Percentiles rank a stretch among this genome's conserved stretches.
phyloP scores from a whole-genome alignment of 192 early-diverging fungal genomes.

The Chytriomyces sp. region DNA sequence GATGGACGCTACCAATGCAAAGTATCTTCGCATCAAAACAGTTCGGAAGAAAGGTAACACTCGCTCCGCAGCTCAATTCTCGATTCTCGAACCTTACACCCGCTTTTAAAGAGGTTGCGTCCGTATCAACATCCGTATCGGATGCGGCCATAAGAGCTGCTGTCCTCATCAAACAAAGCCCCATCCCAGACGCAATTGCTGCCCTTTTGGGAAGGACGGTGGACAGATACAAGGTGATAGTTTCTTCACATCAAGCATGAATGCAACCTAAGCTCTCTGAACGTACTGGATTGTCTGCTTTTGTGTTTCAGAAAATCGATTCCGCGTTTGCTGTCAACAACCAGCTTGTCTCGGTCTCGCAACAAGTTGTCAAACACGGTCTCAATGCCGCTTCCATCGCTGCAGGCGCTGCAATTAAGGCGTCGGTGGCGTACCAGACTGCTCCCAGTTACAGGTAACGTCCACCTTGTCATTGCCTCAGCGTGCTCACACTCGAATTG shows the following conservation, averaged over 20 bases:
- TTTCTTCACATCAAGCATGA: no score
- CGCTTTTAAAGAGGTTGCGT: no score
- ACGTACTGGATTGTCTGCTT: no score
- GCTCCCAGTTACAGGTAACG: conserved; percentile 30
- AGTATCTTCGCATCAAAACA: neutral
- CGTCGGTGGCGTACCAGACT: conserved; percentile 48
- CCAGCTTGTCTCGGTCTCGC: conserved; percentile 34
- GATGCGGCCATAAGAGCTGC: conserved; percentile 40
- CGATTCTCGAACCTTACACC: no score
- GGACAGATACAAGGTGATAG: conserved; percentile 25
- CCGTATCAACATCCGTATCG: conserved; percentile 26
- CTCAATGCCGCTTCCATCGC: conserved; percentile 43
- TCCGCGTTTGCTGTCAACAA: conserved; percentile 46
- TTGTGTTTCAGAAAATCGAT: conserved; percentile 35
- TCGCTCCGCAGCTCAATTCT: neutral
- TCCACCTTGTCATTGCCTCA: no score
- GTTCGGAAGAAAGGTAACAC: neutral
- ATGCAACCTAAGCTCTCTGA: no score
- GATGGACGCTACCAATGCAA: neutral
- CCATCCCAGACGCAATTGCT: conserved; percentile 48
- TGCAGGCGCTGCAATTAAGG: conserved; percentile 45
- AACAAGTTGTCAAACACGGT: conserved; percentile 38
- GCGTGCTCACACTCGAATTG: no score
- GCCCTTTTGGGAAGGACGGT: conserved; percentile 29
- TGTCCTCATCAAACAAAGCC: conserved; percentile 46